phyloP scores from a whole-genome alignment of 2,329 filamentous ascomycete species.

The Penicillium hordei region DNA sequence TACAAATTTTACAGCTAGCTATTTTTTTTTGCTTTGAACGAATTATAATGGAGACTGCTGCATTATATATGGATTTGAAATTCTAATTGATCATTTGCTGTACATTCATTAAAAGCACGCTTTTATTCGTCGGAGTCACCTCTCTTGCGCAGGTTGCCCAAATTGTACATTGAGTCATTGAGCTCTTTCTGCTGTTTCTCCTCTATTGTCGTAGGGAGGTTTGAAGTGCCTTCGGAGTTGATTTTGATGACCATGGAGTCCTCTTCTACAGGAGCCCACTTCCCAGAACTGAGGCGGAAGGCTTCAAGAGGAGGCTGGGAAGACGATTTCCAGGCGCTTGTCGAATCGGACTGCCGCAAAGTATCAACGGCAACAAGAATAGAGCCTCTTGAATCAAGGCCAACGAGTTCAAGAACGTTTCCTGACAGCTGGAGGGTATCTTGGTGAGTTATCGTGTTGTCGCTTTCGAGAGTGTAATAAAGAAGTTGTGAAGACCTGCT shows the following conservation, averaged over 20 bases:
- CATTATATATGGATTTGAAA: not conserved
- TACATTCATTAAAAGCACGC: constrained; percentile 22
- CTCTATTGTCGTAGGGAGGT: constrained; percentile 25
- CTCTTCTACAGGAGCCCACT: constrained; percentile 27
- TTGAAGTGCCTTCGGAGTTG: constrained; percentile 33
- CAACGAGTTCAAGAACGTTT: constrained; percentile 62
- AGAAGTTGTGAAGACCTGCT: constrained; percentile 67
- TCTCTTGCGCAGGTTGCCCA: constrained; percentile 44
- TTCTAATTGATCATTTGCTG: constrained; percentile 1
- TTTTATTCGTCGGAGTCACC: constrained; percentile 5
- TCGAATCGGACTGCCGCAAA: constrained; percentile 54
- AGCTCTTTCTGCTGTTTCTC: constrained; percentile 36
- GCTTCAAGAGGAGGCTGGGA: constrained; percentile 32
- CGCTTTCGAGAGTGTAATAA: constrained; percentile 56
- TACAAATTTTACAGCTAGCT: not conserved
- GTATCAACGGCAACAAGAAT: constrained; percentile 56
- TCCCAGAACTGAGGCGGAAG: constrained; percentile 26
- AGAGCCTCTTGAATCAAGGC: constrained; percentile 29
- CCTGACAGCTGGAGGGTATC: constrained; percentile 59
- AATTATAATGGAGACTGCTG: not conserved
- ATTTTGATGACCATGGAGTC: constrained; percentile 26
- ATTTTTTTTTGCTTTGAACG: not conserved
- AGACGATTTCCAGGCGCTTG: constrained; percentile 37
- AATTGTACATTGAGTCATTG: constrained; percentile 38
- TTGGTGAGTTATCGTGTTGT: constrained; percentile 52